Evolutionary conservation across 768 basidiomycete genomes (phyloP).

Genomic region (Tephrocybe sp.): DNA sequence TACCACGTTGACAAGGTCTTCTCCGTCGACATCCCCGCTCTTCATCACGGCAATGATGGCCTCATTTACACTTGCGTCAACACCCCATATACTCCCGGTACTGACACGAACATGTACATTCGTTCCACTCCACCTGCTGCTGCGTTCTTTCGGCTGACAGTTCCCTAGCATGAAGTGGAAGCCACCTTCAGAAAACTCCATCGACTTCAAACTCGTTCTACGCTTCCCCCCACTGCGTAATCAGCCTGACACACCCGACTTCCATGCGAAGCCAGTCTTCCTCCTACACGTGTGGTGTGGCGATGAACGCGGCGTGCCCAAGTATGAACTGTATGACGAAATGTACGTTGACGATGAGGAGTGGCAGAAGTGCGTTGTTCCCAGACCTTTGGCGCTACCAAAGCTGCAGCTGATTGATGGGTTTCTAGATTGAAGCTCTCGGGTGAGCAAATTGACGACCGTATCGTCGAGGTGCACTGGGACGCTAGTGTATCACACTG

Average conservation of each 20-base stretch:
- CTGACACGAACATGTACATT: conserved; percentile 85
- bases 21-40: conserved; percentile 72
- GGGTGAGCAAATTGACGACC: conserved; percentile 89
- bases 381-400: too few species aligned
- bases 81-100: conserved; percentile 80
- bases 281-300: conserved; percentile 83
- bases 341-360: conserved; percentile 86
- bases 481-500: conserved; percentile 64
- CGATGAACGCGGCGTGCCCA: conserved; percentile 48
- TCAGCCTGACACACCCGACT: conserved; percentile 68
- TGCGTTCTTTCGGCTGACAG: conserved; percentile 5
- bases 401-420: neutral
- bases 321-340: conserved; percentile 82
- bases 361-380: conserved; percentile 78
- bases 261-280: conserved; percentile 83
- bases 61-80: conserved; percentile 94
- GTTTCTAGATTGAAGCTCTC: conserved; percentile 71
- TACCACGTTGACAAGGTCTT: conserved; percentile 90
- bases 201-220: conserved; percentile 96
- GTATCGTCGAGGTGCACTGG: conserved; percentile 95
- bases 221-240: conserved; percentile 75
- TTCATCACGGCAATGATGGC: conserved; percentile 94
- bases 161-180: conserved; percentile 94
- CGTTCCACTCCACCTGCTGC: neutral
- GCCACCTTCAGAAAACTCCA: conserved; percentile 94